phyloP scores from a whole-genome alignment of 2,329 filamentous ascomycete species.

The Trichoderma sp. region DNA sequence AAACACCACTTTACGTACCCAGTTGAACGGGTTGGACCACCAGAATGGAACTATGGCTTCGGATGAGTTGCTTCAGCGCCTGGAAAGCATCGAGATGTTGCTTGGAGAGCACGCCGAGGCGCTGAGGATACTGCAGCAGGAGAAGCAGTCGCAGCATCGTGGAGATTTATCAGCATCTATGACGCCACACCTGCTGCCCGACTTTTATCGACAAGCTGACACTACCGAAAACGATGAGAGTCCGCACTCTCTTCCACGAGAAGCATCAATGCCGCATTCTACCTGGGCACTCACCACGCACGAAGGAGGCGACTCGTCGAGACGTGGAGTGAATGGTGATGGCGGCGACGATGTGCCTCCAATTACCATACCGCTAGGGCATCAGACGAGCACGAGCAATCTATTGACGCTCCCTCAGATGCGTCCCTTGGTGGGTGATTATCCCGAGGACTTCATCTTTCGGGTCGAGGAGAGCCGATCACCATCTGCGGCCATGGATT shows the following conservation, averaged over 20 bases:
- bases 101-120: conserved; percentile 14
- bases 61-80: conserved; percentile 8
- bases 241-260: background rate
- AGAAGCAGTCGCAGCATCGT: background rate
- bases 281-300: conserved; percentile 17
- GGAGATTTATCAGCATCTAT: background rate
- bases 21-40: background rate
- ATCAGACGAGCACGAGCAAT: conserved; percentile 24
- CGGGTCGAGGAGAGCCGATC: conserved; percentile 15
- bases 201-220: background rate
- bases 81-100: conserved; percentile 11
- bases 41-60: background rate
- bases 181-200: background rate
- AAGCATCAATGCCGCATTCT: conserved; percentile 12
- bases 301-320: background rate
- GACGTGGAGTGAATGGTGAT: conserved; percentile 5
- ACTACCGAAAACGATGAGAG: background rate
- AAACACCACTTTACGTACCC: background rate
- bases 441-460: conserved; percentile 24
- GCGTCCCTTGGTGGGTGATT: conserved; percentile 20
- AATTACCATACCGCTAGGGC: conserved; percentile 24
- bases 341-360: conserved; percentile 6
- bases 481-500: conserved; percentile 9
- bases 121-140: conserved; percentile 1
- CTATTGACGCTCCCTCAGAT: conserved; percentile 22